Evolutionary conservation across 345 rosid species (phyloP).

Genomic region (Camelina neglecta): DNA sequence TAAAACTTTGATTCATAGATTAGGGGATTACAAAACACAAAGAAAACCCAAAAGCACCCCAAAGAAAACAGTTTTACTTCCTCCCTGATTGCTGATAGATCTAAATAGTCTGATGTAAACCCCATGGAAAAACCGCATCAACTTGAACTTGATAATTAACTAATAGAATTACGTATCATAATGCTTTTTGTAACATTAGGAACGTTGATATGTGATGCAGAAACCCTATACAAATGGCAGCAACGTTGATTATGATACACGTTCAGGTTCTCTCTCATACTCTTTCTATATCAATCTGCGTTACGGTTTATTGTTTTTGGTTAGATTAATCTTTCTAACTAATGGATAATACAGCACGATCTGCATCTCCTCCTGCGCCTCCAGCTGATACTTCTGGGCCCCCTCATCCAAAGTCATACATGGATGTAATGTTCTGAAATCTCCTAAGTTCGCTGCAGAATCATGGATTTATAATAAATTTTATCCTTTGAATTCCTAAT

Average conservation of each 20-base stretch:
- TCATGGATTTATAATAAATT: slow-evolving; percentile 13
- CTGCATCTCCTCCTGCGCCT: slow-evolving; percentile 69
- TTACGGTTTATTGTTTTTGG: neutral
- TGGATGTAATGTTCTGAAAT: slow-evolving; percentile 69
- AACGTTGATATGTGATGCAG: slow-evolving; percentile 45
- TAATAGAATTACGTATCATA: neutral
- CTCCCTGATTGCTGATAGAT: neutral
- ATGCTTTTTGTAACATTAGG: slow-evolving; percentile 50
- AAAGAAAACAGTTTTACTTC: neutral
- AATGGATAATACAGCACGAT: slow-evolving; percentile 59
- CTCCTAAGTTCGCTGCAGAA: neutral
- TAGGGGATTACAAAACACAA: slow-evolving; percentile 5
- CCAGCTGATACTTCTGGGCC: slow-evolving; percentile 61
- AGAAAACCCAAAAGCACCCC: neutral
- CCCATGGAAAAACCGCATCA: neutral
- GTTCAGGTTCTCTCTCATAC: slow-evolving; percentile 60
- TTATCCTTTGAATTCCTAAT: neutral
- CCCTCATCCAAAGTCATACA: slow-evolving; percentile 88
- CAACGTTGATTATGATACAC: slow-evolving; percentile 53
- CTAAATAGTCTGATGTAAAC: slow-evolving; percentile 3
- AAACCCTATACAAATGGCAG: slow-evolving; percentile 64
- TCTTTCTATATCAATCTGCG: slow-evolving; percentile 27
- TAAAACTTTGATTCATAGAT: slow-evolving; percentile 18
- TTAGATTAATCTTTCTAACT: slow-evolving; percentile 36
- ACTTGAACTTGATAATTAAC: neutral